phyloP scores from a whole-genome alignment of 768 basidiomycete species.

The Agrocybe praecox region DNA sequence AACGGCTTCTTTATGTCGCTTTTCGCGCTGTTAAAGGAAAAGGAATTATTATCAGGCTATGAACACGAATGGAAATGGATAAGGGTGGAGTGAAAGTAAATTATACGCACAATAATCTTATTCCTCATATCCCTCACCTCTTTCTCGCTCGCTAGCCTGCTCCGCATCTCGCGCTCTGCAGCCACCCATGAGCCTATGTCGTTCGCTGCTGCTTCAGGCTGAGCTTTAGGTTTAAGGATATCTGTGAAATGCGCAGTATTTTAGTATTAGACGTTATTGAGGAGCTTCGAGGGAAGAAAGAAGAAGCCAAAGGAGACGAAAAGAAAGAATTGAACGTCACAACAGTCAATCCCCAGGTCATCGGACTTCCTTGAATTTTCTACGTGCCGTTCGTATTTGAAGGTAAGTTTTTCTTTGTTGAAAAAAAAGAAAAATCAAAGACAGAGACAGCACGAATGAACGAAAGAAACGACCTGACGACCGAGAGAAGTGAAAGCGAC shows the following conservation, averaged over 20 bases:
- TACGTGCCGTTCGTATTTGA: too few relatives aligned
- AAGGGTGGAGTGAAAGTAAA: neutral
- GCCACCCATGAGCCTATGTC: slow-evolving; percentile 74
- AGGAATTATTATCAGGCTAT: slow-evolving; percentile 11
- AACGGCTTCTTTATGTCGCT: slow-evolving; percentile 53
- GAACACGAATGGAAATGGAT: neutral
- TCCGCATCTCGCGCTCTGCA: slow-evolving; percentile 73
- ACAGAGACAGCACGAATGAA: too few relatives aligned
- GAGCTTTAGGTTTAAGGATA: slow-evolving; percentile 81
- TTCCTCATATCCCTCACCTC: slow-evolving; percentile 71
- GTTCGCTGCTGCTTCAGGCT: slow-evolving; percentile 74
- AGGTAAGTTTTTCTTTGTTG: too few relatives aligned
- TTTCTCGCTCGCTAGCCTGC: slow-evolving; percentile 72
- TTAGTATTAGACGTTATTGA: neutral
- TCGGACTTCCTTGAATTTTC: too few relatives aligned
- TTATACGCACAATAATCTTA: slow-evolving; percentile 60
- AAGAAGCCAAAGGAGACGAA: too few relatives aligned
- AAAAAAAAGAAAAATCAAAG: too few relatives aligned
- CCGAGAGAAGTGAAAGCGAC: too few relatives aligned
- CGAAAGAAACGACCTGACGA: too few relatives aligned
- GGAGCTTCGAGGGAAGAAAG: too few relatives aligned
- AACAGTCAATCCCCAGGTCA: too few relatives aligned
- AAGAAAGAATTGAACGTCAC: too few relatives aligned
- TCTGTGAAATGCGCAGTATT: slow-evolving; percentile 44
- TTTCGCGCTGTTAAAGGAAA: slow-evolving; percentile 39